Evolutionary conservation across 202 grass and related monocot genomes (phyloP).

Genomic region (Musa balbisiana): DNA sequence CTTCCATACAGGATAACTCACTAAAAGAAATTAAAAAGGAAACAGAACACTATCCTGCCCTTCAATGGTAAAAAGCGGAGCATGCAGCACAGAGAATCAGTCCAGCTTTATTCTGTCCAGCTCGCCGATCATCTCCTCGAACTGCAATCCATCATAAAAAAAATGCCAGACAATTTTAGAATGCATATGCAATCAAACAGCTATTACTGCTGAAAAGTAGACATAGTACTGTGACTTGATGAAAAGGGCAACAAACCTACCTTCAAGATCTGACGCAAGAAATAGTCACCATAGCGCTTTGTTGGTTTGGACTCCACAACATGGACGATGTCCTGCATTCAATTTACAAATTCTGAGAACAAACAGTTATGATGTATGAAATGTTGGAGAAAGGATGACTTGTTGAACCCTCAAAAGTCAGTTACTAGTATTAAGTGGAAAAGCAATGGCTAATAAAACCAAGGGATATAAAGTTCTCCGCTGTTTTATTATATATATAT

Average conservation of each 20-base stretch:
- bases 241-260: slow-evolving; percentile 33
- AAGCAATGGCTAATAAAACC: no score
- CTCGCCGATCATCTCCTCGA: slow-evolving; percentile 84
- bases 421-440: no score
- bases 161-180: no score
- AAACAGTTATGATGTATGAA: no score
- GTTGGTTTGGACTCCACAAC: slow-evolving; percentile 56
- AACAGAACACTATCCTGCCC: no score
- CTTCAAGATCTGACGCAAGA: slow-evolving; percentile 80
- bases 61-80: neutral
- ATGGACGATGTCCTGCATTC: slow-evolving; percentile 46
- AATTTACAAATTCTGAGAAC: neutral
- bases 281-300: slow-evolving; percentile 62
- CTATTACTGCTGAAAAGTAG: no score
- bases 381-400: neutral
- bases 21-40: no score
- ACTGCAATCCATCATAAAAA: slow-evolving; percentile 30
- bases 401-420: neutral
- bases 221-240: no score
- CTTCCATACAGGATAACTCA: no score
- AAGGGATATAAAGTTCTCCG: no score
- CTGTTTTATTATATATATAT: no score
- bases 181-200: no score
- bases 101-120: slow-evolving; percentile 89
- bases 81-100: slow-evolving; percentile 19